phyloP scores from a whole-genome alignment of 1,284 basidiomycete species.

The Tremellales sp. region DNA sequence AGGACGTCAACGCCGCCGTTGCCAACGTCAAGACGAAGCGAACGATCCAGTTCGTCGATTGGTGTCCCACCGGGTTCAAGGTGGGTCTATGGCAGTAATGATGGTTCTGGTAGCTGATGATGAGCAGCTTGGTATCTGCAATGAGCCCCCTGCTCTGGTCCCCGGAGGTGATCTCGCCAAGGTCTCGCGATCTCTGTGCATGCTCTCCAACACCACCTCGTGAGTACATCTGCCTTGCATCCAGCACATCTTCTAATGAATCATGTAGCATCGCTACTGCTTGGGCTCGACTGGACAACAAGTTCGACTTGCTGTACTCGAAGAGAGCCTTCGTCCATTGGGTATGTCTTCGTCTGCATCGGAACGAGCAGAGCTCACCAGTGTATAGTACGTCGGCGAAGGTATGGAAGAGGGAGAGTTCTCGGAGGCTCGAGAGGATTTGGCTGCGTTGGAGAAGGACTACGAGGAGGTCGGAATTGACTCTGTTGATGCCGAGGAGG shows the following conservation, averaged over 20 bases:
- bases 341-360: constrained; percentile 24
- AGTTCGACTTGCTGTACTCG: constrained; percentile 95
- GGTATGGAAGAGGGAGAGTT: constrained; percentile 99
- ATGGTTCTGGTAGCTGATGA: constrained; percentile 8
- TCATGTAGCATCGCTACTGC: constrained; percentile 69
- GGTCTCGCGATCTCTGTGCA: constrained; percentile 90
- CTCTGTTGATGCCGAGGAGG: constrained; percentile 74
- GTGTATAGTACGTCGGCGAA: constrained; percentile 76
- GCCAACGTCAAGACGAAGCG: constrained; percentile 94
- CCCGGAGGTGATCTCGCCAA: constrained; percentile 94
- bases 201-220: constrained; percentile 66
- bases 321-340: constrained; percentile 90
- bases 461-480: constrained; percentile 94
- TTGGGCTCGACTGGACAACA: constrained; percentile 95
- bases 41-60: constrained; percentile 91
- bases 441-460: constrained; percentile 94
- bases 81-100: constrained; percentile 29
- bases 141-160: constrained; percentile 85
- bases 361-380: constrained; percentile 6
- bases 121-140: constrained; percentile 82
- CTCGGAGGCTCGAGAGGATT: constrained; percentile 94
- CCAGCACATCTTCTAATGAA: neutral
- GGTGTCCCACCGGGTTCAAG: constrained; percentile 99
- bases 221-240: constrained; percentile 9
- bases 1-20: constrained; percentile 92